Conservation (phyloP, 2,329 filamentous ascomycete species). For the Penicillium sclerotigenum region DNA sequence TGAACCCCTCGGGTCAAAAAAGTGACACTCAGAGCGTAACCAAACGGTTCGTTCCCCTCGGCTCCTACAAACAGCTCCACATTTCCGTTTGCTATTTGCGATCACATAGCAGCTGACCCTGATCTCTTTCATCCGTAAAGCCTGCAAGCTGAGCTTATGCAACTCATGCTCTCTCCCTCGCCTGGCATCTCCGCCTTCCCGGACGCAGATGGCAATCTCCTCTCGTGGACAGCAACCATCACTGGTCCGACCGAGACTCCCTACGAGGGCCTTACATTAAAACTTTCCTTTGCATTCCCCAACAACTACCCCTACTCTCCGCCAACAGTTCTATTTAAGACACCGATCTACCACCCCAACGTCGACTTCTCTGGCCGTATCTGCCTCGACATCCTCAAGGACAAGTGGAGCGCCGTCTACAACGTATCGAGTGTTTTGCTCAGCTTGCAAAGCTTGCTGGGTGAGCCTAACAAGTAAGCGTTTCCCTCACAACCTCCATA, state of each 20-base stretch:
- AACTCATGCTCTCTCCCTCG: slow-evolving; percentile 92
- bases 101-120: neutral
- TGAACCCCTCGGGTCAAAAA: slow-evolving; percentile 53
- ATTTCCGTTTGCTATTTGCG: neutral
- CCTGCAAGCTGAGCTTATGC: slow-evolving; percentile 95
- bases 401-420: slow-evolving; percentile 98
- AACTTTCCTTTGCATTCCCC: slow-evolving; percentile 88
- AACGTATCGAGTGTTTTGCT: slow-evolving; percentile 91
- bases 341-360: slow-evolving; percentile 98
- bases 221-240: slow-evolving; percentile 92
- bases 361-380: slow-evolving; percentile 97
- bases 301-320: slow-evolving; percentile 89
- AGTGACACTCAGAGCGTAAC: slow-evolving; percentile 71
- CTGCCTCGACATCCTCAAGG: slow-evolving; percentile 96
- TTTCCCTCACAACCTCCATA: neutral
- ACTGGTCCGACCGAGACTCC: slow-evolving; percentile 86
- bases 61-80: neutral
- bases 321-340: slow-evolving; percentile 93
- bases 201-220: slow-evolving; percentile 80
- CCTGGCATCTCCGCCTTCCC: slow-evolving; percentile 95
- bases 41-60: slow-evolving; percentile 60
- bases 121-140: slow-evolving; percentile 47
- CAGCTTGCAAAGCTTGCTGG: slow-evolving; percentile 89
- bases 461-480: slow-evolving; percentile 94
- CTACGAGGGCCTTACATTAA: slow-evolving; percentile 83